Conservation (phyloP, 2,329 filamentous ascomycete genomes). For the Diaporthe citriasiana region DNA sequence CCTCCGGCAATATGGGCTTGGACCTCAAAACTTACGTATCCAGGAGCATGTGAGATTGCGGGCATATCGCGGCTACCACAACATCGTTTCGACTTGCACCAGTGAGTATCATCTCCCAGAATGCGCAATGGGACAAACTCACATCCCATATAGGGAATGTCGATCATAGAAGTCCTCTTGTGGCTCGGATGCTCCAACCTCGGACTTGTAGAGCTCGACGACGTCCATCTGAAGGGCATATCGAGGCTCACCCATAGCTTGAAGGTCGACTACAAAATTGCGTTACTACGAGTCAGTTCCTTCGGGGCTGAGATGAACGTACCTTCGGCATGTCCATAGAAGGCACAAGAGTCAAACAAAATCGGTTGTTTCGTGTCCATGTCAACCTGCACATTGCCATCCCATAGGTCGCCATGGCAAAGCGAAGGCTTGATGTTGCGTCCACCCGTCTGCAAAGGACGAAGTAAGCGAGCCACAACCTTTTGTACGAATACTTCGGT, state of each 20-base stretch:
- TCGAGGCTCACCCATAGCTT: slow-evolving; percentile 21
- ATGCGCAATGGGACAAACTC: background rate
- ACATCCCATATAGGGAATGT: slow-evolving; percentile 19
- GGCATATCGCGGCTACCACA: slow-evolving; percentile 9
- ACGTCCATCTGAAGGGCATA: slow-evolving; percentile 10
- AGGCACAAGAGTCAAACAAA: slow-evolving; percentile 57
- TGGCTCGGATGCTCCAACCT: slow-evolving; percentile 14
- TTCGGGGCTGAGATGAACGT: slow-evolving; percentile 20
- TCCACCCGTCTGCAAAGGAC: slow-evolving; percentile 58
- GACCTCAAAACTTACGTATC: background rate
- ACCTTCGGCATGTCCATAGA: slow-evolving; percentile 61
- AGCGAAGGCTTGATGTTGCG: slow-evolving; percentile 58
- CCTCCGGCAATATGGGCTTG: background rate
- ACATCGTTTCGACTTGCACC: slow-evolving; percentile 11
- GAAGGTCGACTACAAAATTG: slow-evolving; percentile 11
- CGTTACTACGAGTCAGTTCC: background rate
- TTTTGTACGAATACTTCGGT: slow-evolving; percentile 52
- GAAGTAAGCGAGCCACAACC: slow-evolving; percentile 61
- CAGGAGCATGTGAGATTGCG: slow-evolving; percentile 9
- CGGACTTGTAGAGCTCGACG: slow-evolving; percentile 18
- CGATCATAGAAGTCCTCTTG: slow-evolving; percentile 29
- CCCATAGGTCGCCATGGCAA: slow-evolving; percentile 61
- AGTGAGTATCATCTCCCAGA: background rate
- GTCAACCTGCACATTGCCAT: slow-evolving; percentile 54
- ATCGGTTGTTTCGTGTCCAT: slow-evolving; percentile 49